phyloP scores from a whole-genome alignment of 2,329 filamentous ascomycete genomes.

The Camillea tinctor region DNA sequence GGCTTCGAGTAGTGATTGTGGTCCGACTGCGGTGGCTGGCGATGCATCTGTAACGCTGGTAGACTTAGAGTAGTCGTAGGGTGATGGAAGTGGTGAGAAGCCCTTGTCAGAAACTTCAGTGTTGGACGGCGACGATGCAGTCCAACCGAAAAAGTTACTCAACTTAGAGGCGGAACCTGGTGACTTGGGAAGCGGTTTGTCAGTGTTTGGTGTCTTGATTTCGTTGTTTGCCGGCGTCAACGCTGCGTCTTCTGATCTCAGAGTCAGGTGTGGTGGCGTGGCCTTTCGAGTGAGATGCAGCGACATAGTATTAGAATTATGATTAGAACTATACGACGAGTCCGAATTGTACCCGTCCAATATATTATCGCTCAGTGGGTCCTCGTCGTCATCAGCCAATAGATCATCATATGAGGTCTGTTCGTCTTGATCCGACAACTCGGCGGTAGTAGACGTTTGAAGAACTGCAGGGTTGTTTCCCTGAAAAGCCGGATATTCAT shows the following conservation, averaged over 20 bases:
- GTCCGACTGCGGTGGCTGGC: slow-evolving; percentile 37
- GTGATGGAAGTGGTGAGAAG: slow-evolving; percentile 50
- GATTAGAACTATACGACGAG: slow-evolving; percentile 37
- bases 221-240: slow-evolving; percentile 27
- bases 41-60: slow-evolving; percentile 42
- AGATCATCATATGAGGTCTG: slow-evolving; percentile 41
- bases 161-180: slow-evolving; percentile 50
- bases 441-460: slow-evolving; percentile 43
- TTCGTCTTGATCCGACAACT: slow-evolving; percentile 45
- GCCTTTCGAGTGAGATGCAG: slow-evolving; percentile 48
- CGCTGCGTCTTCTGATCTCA: slow-evolving; percentile 42
- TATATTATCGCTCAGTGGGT: slow-evolving; percentile 33
- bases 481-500: slow-evolving; percentile 25
- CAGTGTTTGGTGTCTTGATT: slow-evolving; percentile 41
- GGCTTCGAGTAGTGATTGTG: slow-evolving; percentile 36
- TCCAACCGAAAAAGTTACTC: slow-evolving; percentile 55
- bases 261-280: slow-evolving; percentile 52
- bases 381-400: slow-evolving; percentile 37
- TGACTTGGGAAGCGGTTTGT: slow-evolving; percentile 56
- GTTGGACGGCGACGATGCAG: slow-evolving; percentile 43
- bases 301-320: slow-evolving; percentile 45
- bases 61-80: slow-evolving; percentile 43
- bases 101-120: slow-evolving; percentile 51
- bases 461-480: slow-evolving; percentile 41
- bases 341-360: slow-evolving; percentile 35